phyloP scores from a whole-genome alignment of 495 filamentous ascomycete species.

The Polyplosphaeria fusca region DNA sequence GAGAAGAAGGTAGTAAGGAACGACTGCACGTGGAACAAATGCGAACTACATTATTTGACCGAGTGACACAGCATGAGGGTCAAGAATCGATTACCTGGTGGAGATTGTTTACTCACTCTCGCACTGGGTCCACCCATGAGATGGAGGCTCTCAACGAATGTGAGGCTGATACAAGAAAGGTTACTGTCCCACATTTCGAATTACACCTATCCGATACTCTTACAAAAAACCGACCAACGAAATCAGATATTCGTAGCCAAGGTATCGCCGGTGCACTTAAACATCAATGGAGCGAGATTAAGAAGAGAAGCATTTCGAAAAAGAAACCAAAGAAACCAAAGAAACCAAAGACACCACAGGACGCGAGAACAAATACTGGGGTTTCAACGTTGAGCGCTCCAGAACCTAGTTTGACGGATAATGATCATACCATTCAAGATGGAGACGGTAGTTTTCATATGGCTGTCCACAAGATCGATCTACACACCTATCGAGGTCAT shows the following conservation, averaged over 20 bases:
- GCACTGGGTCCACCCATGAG: background rate
- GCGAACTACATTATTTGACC: background rate
- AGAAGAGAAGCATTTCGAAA: background rate
- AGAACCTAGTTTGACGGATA: background rate
- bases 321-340: background rate
- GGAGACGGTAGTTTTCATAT: no score
- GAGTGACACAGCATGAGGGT: background rate
- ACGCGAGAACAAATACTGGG: background rate
- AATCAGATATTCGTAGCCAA: background rate
- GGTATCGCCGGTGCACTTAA: no score
- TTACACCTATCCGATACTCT: slow-evolving; percentile 9
- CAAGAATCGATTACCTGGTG: slow-evolving; percentile 5
- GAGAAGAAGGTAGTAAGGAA: background rate
- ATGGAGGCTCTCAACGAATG: background rate
- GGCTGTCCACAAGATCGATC: slow-evolving; percentile 1
- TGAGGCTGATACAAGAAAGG: background rate
- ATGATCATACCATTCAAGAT: no score
- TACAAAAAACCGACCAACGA: background rate
- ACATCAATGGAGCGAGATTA: background rate
- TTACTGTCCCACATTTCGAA: slow-evolving; percentile 3
- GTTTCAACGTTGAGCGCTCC: background rate
- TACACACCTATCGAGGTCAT: slow-evolving; percentile 4
- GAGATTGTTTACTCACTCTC: background rate
- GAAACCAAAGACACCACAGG: background rate
- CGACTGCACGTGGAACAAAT: background rate